Evolutionary conservation across 2,329 filamentous ascomycete genomes (phyloP).

Genomic region (Pseudogymnoascus sp.): DNA sequence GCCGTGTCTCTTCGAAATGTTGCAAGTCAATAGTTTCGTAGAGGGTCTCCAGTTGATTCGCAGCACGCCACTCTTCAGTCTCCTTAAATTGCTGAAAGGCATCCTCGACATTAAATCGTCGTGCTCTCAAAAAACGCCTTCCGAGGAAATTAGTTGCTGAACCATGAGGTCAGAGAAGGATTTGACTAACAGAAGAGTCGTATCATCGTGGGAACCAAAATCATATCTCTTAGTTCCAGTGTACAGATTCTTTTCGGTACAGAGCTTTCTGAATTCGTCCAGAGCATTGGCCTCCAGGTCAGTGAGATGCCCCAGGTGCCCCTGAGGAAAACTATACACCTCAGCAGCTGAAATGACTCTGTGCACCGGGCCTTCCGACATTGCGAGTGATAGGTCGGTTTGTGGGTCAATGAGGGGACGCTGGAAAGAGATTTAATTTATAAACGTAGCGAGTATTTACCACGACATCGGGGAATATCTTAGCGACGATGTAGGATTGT

Average conservation of each 20-base stretch:
- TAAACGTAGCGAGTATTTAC: not conserved
- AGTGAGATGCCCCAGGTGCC: constrained; percentile 73
- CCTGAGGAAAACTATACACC: constrained; percentile 55
- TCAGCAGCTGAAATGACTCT: constrained; percentile 28
- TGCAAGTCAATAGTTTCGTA: constrained; percentile 82
- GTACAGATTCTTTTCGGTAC: constrained; percentile 57
- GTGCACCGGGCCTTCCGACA: constrained; percentile 14
- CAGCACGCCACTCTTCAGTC: constrained; percentile 77
- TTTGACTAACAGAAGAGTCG: constrained; percentile 55
- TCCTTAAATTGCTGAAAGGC: constrained; percentile 78
- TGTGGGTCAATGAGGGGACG: not conserved
- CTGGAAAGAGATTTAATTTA: not conserved
- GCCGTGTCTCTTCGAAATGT: constrained; percentile 71
- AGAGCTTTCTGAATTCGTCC: constrained; percentile 59
- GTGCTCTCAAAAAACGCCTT: constrained; percentile 78
- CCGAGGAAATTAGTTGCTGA: constrained; percentile 15
- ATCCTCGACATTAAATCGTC: constrained; percentile 68
- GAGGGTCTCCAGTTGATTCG: constrained; percentile 67
- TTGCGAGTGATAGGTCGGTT: not conserved
- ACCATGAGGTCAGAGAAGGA: not conserved
- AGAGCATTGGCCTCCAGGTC: constrained; percentile 59
- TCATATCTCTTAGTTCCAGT: constrained; percentile 32
- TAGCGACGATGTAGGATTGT: not conserved
- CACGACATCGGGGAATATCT: not conserved
- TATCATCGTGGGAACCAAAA: constrained; percentile 58